A percentile compares a stretch with the other conserved stretches of the same genome.
Evolutionary conservation across 192 early-diverging fungal genomes (phyloP).

Genomic region (Backusella australiensis): DNA sequence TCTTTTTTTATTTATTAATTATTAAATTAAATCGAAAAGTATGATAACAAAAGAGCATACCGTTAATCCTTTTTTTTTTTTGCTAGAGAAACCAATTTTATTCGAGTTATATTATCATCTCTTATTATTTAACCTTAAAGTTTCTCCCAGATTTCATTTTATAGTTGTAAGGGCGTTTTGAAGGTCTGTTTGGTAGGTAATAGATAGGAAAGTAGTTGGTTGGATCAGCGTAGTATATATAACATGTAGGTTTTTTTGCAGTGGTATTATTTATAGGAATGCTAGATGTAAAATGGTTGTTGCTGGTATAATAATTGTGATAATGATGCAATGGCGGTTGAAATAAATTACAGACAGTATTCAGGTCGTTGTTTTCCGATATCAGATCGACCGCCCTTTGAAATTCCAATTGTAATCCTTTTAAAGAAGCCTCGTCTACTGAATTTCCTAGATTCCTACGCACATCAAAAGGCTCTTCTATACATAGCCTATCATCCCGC

Average conservation of each 20-base stretch:
- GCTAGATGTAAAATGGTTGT: background rate
- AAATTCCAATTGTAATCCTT: slow-evolving; percentile 79
- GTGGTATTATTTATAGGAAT: background rate
- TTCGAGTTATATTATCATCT: background rate
- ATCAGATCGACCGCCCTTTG: slow-evolving; percentile 55
- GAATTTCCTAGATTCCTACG: slow-evolving; percentile 89
- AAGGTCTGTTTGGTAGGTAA: background rate
- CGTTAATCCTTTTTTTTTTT: background rate
- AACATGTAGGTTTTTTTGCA: background rate
- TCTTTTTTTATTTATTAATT: background rate
- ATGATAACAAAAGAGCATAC: background rate
- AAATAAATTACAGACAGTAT: background rate
- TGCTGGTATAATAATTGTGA: background rate
- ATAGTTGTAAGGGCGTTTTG: background rate
- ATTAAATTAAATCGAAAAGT: background rate
- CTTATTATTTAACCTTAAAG: background rate
- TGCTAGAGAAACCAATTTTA: background rate
- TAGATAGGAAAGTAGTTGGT: background rate
- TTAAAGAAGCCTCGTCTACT: slow-evolving; percentile 73
- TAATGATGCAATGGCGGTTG: background rate
- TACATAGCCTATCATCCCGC: slow-evolving; percentile 85
- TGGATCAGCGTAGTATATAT: background rate
- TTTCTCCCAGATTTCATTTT: background rate
- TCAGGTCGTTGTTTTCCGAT: background rate
- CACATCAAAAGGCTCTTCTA: slow-evolving; percentile 94